These are phyloP conservation scores for Diddensiella caesifluorescens DNA, from an alignment of 805 yeast species.

Conservation along the genomic window DNA sequence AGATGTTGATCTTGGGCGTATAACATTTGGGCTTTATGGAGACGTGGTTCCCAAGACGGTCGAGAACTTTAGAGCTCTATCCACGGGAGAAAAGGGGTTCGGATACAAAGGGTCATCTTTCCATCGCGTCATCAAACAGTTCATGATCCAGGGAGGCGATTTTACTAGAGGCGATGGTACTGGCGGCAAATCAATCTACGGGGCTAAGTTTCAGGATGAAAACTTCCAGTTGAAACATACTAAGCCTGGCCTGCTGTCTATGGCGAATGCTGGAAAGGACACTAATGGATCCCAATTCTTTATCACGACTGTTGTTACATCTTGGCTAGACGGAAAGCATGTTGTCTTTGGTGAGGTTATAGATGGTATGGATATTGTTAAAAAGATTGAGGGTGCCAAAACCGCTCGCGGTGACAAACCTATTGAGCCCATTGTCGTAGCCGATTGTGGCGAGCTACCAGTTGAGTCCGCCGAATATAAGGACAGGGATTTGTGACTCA, in stretches of 20 bases:
- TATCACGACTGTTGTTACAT: conserved; percentile 84
- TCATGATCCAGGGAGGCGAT: conserved; percentile 89
- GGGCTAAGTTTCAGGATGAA: conserved; percentile 70
- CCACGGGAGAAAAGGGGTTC: conserved; percentile 67
- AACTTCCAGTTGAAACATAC: conserved; percentile 53
- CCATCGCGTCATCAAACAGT: conserved; percentile 67
- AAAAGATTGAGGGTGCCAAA: conserved; percentile 65
- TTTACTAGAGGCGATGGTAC: conserved; percentile 56
- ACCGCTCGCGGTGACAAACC: conserved; percentile 74
- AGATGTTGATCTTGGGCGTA: conserved; percentile 68
- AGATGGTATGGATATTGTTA: conserved; percentile 74
- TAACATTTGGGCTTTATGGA: conserved; percentile 84
- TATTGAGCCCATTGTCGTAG: conserved; percentile 54
- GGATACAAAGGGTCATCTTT: conserved; percentile 61
- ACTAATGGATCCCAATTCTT: conserved; percentile 90
- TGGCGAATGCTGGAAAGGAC: conserved; percentile 71
- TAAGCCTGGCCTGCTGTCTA: conserved; percentile 62
- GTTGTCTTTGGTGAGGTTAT: conserved; percentile 95
- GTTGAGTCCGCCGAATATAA: conserved; percentile 13
- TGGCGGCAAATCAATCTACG: conserved; percentile 80
- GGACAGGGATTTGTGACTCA: conserved; percentile 28
- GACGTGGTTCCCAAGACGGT: conserved; percentile 81
- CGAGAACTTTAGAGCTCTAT: conserved; percentile 78
- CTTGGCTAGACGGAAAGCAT: conserved; percentile 91
- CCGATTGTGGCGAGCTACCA: conserved; percentile 63